phyloP scores from a whole-genome alignment of 305 asterid genomes.

The Solanum hybrid region DNA sequence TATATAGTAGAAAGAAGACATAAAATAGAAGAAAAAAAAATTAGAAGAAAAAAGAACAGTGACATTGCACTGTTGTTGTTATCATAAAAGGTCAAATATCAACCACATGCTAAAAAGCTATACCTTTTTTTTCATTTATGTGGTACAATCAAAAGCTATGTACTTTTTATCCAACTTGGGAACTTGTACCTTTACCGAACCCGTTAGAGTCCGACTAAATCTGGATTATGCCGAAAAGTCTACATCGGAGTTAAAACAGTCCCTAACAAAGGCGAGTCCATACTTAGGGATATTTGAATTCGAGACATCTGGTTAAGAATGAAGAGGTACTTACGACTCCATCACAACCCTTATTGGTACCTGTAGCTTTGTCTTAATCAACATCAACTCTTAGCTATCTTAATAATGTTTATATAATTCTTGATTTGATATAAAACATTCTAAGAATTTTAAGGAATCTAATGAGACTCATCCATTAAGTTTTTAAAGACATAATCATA shows the following conservation, averaged over 20 bases:
- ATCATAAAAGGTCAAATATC: constrained; percentile 26
- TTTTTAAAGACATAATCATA: not conserved
- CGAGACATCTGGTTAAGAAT: too few relatives aligned
- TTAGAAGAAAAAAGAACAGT: not conserved
- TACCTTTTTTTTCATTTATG: not conserved
- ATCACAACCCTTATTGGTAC: not conserved
- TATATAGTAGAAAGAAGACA: constrained; percentile 3
- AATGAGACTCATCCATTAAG: not conserved
- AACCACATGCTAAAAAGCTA: constrained; percentile 23
- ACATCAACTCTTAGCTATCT: constrained; percentile 9
- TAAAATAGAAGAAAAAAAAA: not conserved
- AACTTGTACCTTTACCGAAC: not conserved
- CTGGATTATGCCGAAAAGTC: fast-evolving
- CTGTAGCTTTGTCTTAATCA: not conserved
- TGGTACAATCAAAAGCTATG: constrained; percentile 13
- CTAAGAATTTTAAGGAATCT: not conserved
- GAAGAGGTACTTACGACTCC: not conserved
- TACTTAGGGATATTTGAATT: too few relatives aligned
- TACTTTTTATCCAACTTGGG: constrained; percentile 9
- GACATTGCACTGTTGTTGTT: constrained; percentile 6
- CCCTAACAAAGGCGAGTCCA: fast-evolving
- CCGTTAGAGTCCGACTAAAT: too few relatives aligned
- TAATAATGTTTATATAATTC: not conserved
- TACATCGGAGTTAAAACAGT: fast-evolving
- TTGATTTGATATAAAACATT: not conserved